Evolutionary conservation across 192 early-diverging fungal species (phyloP), one percentile per base, ranked within the genome.

Genomic region (Rhizophlyctis rosea): DNA sequence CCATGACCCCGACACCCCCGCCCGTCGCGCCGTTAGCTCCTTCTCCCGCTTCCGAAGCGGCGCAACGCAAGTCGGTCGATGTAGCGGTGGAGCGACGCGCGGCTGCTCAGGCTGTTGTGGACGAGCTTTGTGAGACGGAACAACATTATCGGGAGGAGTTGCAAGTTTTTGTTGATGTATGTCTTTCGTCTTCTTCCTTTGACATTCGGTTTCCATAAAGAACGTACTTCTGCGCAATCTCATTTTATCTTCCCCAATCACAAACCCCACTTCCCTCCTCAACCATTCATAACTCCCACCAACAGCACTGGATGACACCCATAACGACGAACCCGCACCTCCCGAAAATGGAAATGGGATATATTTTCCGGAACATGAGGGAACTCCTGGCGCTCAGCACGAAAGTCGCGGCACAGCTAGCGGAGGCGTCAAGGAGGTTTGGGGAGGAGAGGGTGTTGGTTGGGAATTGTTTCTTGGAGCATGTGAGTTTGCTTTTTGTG

Each of bases 81-180:
- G 29, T 32, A 34, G 50, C 49, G 2, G 14, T 2, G 21, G 21
- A 27, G 16, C 62, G 52, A 7, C 50, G 52, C 11, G 33, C 11
- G 34, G 34, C 39, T 18, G 24, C 50, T 1, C 33, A 51, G 13
- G 29, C 24, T 33, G 34, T 64, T 34, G 34, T 64, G 5, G 18
- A 36, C 14, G 62, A 64, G 34, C 35, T 64, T 7, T n/a, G 34
- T 32, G 52, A 54, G 23, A 64, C 62, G 25, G 62, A 64, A 44
- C 14, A 3, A 28, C 21, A 54, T 27, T 64, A 64, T 35, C 13
- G 25, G 3, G 35, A 54, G 23, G 62, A 64, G 18, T 44, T 64
- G 31, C 49, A 54, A n/a, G 39, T 34, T 4, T 34, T 64, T 11
- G 50, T 64, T 4, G 51, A 64, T 14, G 59, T 61, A 61, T 28